A percentile compares a stretch with the other conserved stretches of the same genome.
Evolutionary conservation across 495 filamentous ascomycete species (phyloP).

Genomic region (Xylaria telfairii): DNA sequence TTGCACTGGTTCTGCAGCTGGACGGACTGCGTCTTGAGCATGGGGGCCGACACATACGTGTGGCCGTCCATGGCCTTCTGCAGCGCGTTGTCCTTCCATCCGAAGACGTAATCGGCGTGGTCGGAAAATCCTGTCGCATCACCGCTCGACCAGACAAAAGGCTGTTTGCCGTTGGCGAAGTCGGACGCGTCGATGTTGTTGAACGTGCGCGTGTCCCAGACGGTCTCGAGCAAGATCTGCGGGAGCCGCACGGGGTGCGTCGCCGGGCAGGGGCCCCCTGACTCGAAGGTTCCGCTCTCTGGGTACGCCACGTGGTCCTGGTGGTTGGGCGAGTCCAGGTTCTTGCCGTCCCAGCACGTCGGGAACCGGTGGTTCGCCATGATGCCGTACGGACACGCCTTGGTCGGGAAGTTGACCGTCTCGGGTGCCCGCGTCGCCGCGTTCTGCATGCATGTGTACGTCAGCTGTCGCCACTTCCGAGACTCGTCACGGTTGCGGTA

Average conservation of each 20-base stretch:
- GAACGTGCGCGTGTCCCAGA: constrained; percentile 45
- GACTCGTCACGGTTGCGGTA: constrained; percentile 43
- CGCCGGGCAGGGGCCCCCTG: constrained; percentile 43
- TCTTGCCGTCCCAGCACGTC: constrained; percentile 43
- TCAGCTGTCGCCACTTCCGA: constrained; percentile 45
- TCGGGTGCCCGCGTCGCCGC: constrained; percentile 42
- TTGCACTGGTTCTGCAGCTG: constrained; percentile 41
- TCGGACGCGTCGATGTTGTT: constrained; percentile 48
- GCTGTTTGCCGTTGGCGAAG: constrained; percentile 48
- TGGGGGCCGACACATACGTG: constrained; percentile 40
- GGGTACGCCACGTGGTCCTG: constrained; percentile 49
- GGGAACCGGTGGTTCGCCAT: constrained; percentile 45
- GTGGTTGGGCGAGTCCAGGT: constrained; percentile 48
- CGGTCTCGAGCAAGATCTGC: constrained; percentile 45
- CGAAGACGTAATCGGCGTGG: constrained; percentile 44
- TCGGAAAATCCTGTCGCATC: constrained; percentile 44
- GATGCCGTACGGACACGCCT: constrained; percentile 46
- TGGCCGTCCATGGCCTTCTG: constrained; percentile 43
- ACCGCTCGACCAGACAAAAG: constrained; percentile 54
- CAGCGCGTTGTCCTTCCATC: constrained; percentile 42
- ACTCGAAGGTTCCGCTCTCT: constrained; percentile 45
- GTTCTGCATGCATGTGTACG: constrained; percentile 47
- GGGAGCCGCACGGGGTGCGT: constrained; percentile 41
- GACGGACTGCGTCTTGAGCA: constrained; percentile 39
- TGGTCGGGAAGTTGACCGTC: constrained; percentile 41